Evolutionary conservation across 1,284 basidiomycete genomes (phyloP), one percentile per base, ranked within the genome.

Genomic region (Puccinia sorghi): DNA sequence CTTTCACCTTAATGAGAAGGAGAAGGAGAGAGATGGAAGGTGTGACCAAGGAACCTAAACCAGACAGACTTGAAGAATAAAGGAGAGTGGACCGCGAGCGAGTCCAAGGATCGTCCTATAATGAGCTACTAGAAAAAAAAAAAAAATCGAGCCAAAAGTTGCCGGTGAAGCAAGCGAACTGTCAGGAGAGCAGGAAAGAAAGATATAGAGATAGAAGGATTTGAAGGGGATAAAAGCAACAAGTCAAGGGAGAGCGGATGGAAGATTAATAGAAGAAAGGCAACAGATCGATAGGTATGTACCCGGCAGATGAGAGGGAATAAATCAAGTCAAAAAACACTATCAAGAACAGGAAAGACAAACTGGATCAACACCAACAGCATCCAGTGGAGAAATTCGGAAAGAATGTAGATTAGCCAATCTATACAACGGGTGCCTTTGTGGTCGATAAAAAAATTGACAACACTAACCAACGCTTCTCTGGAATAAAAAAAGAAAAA

Each of bases 321-420:
- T 15, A 50, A 52, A 69, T 69, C 22, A 66, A 9, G n/a, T n/a
- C n/a, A n/a, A 25, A 43, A 48, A 69, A 69, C 15, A 39, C n/a
- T 54, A 57, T 41, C 22, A 39, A 50, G 27, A 52, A 52, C 32
- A 52, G n/a, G 66, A 50, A 52, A 25, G 66, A 69, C 32, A 50
- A 52, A 50, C 66, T 27, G 11, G 12, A 48, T 46, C n/a, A 22
- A 9, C 64, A 69, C 22, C 63, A 66, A n/a, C 57, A 59, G 13
- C 57, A 48, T 43, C 43, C 37, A 41, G 22, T 56, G n/a, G n/a
- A 56, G 37, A 56, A 71, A 52, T 54, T 50, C 69, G 69, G 69
- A 71, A 71, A 25, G 69, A 71, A 71, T 41, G 37, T 56, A 57
- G 48, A 71, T 56, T 56, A 71, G 37, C 48, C 69, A 71, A 71